A percentile compares a stretch with the other conserved stretches of the same genome.
Conservation (phyloP, 768 basidiomycete species). For the Phaeotremella fagi region DNA sequence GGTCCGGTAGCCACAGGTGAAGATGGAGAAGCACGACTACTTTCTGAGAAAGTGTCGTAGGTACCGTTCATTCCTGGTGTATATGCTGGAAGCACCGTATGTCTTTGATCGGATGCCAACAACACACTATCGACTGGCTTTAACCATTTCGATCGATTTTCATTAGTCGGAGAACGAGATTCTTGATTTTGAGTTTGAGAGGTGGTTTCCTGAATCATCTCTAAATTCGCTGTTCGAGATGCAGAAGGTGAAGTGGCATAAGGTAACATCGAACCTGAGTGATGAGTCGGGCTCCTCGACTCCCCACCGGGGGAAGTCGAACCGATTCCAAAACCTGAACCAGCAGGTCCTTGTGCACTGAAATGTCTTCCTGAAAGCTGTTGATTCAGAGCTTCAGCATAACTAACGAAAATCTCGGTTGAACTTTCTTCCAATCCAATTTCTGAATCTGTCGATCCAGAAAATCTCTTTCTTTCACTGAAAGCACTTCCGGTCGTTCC, state of each 20-base stretch:
- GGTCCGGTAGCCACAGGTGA: too few relatives aligned
- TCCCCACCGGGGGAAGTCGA: background rate
- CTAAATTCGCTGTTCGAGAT: too few relatives aligned
- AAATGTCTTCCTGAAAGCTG: slow-evolving; percentile 13
- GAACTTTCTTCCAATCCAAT: background rate
- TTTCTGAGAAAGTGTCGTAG: background rate
- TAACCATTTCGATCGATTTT: background rate
- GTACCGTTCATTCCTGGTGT: slow-evolving; percentile 6
- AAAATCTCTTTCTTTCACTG: too few relatives aligned
- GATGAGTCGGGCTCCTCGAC: background rate
- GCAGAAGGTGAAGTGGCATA: slow-evolving; percentile 3
- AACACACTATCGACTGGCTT: background rate
- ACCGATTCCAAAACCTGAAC: background rate
- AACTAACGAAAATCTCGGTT: slow-evolving; percentile 19
- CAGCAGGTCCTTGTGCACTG: too few relatives aligned
- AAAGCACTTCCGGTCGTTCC: too few relatives aligned
- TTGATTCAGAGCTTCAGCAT: slow-evolving; percentile 16
- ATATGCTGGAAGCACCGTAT: slow-evolving; percentile 14
- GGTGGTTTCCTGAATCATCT: too few relatives aligned
- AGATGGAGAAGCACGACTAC: background rate
- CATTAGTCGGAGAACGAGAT: background rate
- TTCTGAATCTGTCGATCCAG: too few relatives aligned
- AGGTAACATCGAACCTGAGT: background rate
- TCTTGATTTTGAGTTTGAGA: slow-evolving; percentile 1
- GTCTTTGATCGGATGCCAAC: slow-evolving; percentile 5